Percentiles rank a stretch among this genome's conserved stretches.
Evolutionary conservation across 805 yeast species (phyloP).

Genomic region (Starmera quercuum): DNA sequence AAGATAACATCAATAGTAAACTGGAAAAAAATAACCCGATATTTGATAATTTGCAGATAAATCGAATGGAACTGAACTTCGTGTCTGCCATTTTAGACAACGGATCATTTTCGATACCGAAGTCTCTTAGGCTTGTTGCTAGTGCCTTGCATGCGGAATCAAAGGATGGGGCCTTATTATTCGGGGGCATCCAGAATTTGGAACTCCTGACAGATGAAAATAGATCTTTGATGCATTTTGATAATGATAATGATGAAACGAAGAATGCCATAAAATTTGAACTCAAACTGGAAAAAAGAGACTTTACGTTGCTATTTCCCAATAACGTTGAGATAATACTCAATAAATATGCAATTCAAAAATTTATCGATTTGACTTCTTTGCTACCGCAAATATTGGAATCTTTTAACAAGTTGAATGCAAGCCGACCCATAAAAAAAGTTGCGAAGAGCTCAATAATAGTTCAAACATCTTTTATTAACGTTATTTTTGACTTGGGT

Average conservation of each 20-base stretch:
- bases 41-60: constrained; percentile 32
- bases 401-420: constrained; percentile 11
- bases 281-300: constrained; percentile 23
- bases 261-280: constrained; percentile 52
- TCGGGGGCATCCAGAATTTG: constrained; percentile 41
- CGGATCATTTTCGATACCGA: constrained; percentile 35
- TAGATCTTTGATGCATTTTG: constrained; percentile 19
- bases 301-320: constrained; percentile 35
- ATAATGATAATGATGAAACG: constrained; percentile 11
- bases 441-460: constrained; percentile 4
- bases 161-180: constrained; percentile 31
- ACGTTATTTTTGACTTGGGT: constrained; percentile 5
- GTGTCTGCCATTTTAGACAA: constrained; percentile 34
- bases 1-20: neutral
- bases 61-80: constrained; percentile 31
- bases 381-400: constrained; percentile 20
- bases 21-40: constrained; percentile 5
- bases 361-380: constrained; percentile 21
- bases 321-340: constrained; percentile 26
- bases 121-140: constrained; percentile 21
- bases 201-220: constrained; percentile 18
- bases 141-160: constrained; percentile 33
- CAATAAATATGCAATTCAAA: constrained; percentile 14
- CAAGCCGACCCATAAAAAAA: constrained; percentile 1
- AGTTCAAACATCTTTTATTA: constrained; percentile 15